A percentile compares a stretch with the other conserved stretches of the same genome.
Evolutionary conservation across 2,329 filamentous ascomycete genomes (phyloP).

Genomic region (Coniochaeta sp.): DNA sequence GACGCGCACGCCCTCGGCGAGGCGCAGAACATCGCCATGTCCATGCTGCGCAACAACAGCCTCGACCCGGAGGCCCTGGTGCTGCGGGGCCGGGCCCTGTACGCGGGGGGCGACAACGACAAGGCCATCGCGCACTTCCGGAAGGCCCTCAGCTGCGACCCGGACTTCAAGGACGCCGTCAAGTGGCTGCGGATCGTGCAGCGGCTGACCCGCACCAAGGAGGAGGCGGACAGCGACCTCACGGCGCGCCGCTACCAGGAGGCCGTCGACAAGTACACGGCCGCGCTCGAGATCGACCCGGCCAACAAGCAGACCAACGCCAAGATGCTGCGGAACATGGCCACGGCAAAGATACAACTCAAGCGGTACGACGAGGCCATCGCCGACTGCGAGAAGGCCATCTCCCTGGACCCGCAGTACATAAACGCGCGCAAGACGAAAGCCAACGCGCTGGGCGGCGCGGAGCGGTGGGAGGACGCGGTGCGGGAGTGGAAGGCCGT

Average conservation of each 20-base stretch:
- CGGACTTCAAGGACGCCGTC: conserved; percentile 81
- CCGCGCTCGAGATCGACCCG: conserved; percentile 79
- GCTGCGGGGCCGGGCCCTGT: conserved; percentile 78
- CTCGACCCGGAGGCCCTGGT: conserved; percentile 92
- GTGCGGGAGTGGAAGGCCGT: conserved; percentile 84
- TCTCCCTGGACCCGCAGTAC: conserved; percentile 77
- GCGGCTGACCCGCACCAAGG: conserved; percentile 88
- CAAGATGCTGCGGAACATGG: conserved; percentile 90
- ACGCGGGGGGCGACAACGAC: conserved; percentile 88
- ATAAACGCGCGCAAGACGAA: conserved; percentile 89
- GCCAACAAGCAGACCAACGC: conserved; percentile 87
- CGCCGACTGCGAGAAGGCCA: conserved; percentile 75
- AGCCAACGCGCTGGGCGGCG: conserved; percentile 79
- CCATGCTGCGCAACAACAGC: conserved; percentile 74
- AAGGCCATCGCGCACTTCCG: conserved; percentile 91
- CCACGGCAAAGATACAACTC: conserved; percentile 73
- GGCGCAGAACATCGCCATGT: conserved; percentile 88
- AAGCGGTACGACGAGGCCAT: conserved; percentile 81
- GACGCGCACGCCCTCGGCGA: conserved; percentile 83
- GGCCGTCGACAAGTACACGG: conserved; percentile 77
- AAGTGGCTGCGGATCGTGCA: conserved; percentile 86
- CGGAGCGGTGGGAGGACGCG: conserved; percentile 87
- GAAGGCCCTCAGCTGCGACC: conserved; percentile 82
- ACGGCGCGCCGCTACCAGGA: conserved; percentile 74
- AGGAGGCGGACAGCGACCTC: conserved; percentile 86